Evolutionary conservation across 2,329 filamentous ascomycete species (phyloP), one percentile per base, ranked within the genome.

Genomic region (Fusarium vanettenii): DNA sequence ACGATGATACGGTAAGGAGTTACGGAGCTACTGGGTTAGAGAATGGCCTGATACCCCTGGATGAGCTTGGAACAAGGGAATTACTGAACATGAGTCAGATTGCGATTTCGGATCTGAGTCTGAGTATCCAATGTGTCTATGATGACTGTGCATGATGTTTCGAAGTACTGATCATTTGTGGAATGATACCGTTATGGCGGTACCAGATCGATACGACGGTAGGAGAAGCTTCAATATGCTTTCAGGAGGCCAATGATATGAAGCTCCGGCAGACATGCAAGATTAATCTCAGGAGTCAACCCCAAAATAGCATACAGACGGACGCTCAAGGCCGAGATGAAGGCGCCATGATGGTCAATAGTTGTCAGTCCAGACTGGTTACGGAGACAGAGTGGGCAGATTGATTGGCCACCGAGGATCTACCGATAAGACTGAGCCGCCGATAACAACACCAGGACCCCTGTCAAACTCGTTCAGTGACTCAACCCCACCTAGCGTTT

Each of bases 401-500:
- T 64, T 18, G 18, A 27, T 37, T 50, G 13, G 29, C 31, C 25
- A 64, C 43, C 61, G 60, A 64, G 55, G 33, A 56, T 66, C 57
- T 61, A 60, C 64, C 64, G 64, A 61, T 43, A 43, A 55, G 45
- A 66, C 22, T 45, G 9, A 33, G 18, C 11, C 60, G 43, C 33
- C 52, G 52, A 57, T 57, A 57, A 22, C 50, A 31, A 22, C 50
- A 57, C n/a, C 29, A 57, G 31, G 31, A 57, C 52, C 52, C 52
- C 52, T 57, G 52, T 25, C 52, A 37, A 25, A 59, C 16, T 69
- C 60, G 66, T 67, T 66, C 55, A 67, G 74, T 82, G 81, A 82
- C 74, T 82, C 81, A 82, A 82, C 80, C 81, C 81, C 81, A 82
- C 78, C 80, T 79, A 77, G 64, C 70, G 74, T 76, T 78, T 80